Evolutionary conservation across 148 eudicot genomes (phyloP), one percentile per base, ranked within the genome.

Genomic region (Rhododendron griersonianum): DNA sequence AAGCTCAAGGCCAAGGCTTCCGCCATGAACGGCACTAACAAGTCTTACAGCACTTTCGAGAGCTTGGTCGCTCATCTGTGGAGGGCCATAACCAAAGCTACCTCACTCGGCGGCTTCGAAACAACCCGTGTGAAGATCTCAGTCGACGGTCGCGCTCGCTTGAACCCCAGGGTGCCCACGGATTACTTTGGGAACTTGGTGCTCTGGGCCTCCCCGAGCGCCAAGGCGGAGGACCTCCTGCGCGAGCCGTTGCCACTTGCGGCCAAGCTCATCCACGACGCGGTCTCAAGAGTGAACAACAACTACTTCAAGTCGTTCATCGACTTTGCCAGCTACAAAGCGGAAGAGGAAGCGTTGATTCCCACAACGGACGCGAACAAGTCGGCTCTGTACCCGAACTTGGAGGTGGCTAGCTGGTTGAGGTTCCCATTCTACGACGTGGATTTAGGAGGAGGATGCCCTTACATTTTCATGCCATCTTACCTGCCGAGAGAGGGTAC

Each of bases 11-110:
- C 82, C n/a, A 86, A 61, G 82, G 93, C 91, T 67, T 85, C 88
- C 10, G 55, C 88, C 7, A 65, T 78, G 80, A 87, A 88, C 7
- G 80, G 83, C 19, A 48, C n/a, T 10, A 81, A 78, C 67, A 87
- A 83, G 81, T 83, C 88, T 4, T 91, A 75, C 39, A 91, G 89
- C 84, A 91, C 92, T 13, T 88, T 90, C 44, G 89, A 87, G 84
- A 86, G 91, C 89, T 87, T 91, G 18, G 76, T 91, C 37, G 90
- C 93, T 21, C 93, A 91, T 86, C 79, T 91, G 6, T 91, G 93
- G 91, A 82, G 90, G 67, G 82, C 83, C 53, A 85, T 91, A 53
- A 91, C 93, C 0, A 89, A 81, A 80, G 90, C 93, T 3, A 90
- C 89, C 5, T 83, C 87, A 16, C 86, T 91, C 1, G 78, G 53